These are phyloP conservation scores for Globisporangium cylindrosporum DNA, from an alignment of 352 stramenopile genomes.

Conservation along the genomic window DNA sequence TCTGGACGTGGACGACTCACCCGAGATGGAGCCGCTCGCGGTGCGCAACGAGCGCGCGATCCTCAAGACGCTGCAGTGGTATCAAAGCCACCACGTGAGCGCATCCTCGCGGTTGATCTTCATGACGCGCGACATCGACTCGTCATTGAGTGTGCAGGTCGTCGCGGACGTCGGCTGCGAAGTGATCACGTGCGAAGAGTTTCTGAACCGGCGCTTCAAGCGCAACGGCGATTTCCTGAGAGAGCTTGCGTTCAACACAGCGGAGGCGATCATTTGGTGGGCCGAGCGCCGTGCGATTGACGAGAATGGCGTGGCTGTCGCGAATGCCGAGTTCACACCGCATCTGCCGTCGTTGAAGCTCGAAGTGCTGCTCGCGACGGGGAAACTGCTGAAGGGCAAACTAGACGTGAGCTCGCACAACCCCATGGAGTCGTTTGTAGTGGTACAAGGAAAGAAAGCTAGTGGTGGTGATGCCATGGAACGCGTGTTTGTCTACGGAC, in stretches of 20 bases:
- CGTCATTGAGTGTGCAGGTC: slow-evolving; percentile 37
- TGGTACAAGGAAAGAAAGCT: slow-evolving; percentile 34
- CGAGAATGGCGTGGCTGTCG: slow-evolving; percentile 21
- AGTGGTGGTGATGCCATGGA: slow-evolving; percentile 23
- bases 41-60: slow-evolving; percentile 41
- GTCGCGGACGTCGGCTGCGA: slow-evolving; percentile 32
- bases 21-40: slow-evolving; percentile 34
- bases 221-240: slow-evolving; percentile 39
- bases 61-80: slow-evolving; percentile 68
- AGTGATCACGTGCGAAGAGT: slow-evolving; percentile 56
- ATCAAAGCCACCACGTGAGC: slow-evolving; percentile 41
- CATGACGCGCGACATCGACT: slow-evolving; percentile 52
- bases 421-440: slow-evolving; percentile 70
- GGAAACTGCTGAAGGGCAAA: slow-evolving; percentile 39
- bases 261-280: slow-evolving; percentile 51
- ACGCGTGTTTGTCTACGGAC: slow-evolving; percentile 71
- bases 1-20: slow-evolving; percentile 18
- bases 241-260: slow-evolving; percentile 60
- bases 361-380: slow-evolving; percentile 27
- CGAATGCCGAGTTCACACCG: slow-evolving; percentile 50
- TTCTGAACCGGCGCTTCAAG: slow-evolving; percentile 41
- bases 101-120: slow-evolving; percentile 41
- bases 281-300: slow-evolving; percentile 24
- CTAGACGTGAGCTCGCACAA: slow-evolving; percentile 75
- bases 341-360: slow-evolving; percentile 42